A percentile compares a stretch with the other conserved stretches of the same genome.
Conservation (phyloP, 1,139 yeast species). For the Magnusiomyces clavatus region DNA sequence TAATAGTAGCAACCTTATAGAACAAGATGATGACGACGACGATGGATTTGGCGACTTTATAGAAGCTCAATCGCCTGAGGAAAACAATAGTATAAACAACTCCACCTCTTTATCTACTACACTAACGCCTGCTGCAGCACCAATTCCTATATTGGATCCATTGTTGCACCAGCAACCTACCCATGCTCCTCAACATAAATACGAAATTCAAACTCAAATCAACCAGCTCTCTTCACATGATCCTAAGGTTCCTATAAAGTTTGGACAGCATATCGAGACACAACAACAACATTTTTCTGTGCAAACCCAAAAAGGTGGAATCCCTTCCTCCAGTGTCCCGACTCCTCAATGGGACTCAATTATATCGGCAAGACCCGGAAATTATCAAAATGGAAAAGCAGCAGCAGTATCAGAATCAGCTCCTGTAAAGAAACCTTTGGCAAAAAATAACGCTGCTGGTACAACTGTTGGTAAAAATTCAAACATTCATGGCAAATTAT, state of each 20-base stretch:
- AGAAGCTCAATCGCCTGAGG: background rate
- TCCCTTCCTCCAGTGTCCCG: background rate
- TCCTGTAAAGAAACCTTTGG: too few species aligned
- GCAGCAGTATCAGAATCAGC: background rate
- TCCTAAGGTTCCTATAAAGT: slow-evolving; percentile 13
- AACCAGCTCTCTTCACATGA: slow-evolving; percentile 9
- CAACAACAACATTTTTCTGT: background rate
- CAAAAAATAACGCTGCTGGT: background rate
- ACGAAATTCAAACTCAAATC: slow-evolving; percentile 11
- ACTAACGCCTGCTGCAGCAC: background rate
- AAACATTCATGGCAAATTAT: too few species aligned
- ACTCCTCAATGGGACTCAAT: background rate
- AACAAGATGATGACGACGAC: background rate
- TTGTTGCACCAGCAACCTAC: background rate
- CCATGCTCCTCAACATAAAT: background rate
- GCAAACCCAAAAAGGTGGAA: background rate
- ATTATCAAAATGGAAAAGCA: background rate
- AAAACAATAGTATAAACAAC: background rate
- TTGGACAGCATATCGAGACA: slow-evolving; percentile 16
- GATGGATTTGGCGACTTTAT: background rate
- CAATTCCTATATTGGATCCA: background rate
- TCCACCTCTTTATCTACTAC: background rate
- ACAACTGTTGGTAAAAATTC: too few species aligned
- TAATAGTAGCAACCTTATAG: background rate
- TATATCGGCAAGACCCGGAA: background rate